Percentiles rank a stretch among this genome's conserved stretches.
Conservation (phyloP, 1,139 yeast species). For the Hyphopichia fennica region DNA sequence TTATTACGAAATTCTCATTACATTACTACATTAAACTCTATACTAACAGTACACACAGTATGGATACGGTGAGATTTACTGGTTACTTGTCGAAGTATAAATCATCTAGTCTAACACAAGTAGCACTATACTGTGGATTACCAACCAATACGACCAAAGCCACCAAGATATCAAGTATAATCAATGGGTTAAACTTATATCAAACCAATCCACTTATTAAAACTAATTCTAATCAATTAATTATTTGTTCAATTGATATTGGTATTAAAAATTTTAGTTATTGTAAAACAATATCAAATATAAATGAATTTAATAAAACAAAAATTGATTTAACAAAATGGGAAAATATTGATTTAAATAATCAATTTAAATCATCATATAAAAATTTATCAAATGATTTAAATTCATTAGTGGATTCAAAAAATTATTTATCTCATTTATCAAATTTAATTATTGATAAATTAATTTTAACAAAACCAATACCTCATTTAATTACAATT, state of each 20-base stretch:
- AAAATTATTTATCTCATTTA: conserved; percentile 26
- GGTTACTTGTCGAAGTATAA: background rate
- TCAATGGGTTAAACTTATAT: background rate
- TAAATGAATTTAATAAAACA: background rate
- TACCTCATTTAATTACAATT: conserved; percentile 26
- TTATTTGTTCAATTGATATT: conserved; percentile 34
- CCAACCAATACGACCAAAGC: background rate
- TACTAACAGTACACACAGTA: background rate
- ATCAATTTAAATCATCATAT: conserved; percentile 11
- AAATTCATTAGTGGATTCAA: conserved; percentile 21
- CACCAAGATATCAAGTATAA: background rate
- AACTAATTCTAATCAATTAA: conserved; percentile 14
- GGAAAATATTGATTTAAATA: conserved; percentile 9
- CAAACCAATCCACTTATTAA: background rate
- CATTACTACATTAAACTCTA: background rate
- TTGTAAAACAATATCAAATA: conserved; percentile 19
- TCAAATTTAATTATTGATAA: conserved; percentile 19
- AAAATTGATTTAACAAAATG: background rate
- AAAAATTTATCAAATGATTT: conserved; percentile 10
- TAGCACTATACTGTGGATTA: conserved; percentile 2
- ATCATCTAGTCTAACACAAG: background rate
- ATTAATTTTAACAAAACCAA: conserved; percentile 7
- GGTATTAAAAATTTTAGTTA: conserved; percentile 45
- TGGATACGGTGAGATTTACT: background rate
- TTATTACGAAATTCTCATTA: background rate